A percentile compares a stretch with the other conserved stretches of the same genome.
Evolutionary conservation across 1,284 basidiomycete genomes (phyloP).

Genomic region (Stygiomarasmius scandens): DNA sequence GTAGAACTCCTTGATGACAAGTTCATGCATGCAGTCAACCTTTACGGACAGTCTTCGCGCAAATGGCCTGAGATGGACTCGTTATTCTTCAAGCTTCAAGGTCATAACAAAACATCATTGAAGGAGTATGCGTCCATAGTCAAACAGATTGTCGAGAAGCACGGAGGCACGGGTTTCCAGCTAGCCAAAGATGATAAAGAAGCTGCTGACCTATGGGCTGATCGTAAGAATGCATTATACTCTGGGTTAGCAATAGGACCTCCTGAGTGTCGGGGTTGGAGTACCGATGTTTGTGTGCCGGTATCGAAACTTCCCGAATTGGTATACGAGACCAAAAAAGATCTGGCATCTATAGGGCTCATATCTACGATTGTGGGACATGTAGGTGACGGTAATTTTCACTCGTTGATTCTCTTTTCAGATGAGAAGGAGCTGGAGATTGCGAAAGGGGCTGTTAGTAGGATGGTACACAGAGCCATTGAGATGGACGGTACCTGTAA

Average conservation of each 20-base stretch:
- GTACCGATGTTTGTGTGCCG: conserved; percentile 89
- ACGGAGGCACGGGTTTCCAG: conserved; percentile 73
- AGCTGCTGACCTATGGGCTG: conserved; percentile 80
- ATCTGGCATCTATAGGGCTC: conserved; percentile 63
- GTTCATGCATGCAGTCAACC: conserved; percentile 74
- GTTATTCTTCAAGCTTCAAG: conserved; percentile 90
- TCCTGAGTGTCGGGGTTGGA: conserved; percentile 71
- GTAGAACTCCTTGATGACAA: conserved; percentile 77
- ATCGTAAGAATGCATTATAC: conserved; percentile 84
- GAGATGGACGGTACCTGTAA: conserved; percentile 76
- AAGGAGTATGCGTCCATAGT: conserved; percentile 66
- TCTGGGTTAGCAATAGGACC: conserved; percentile 61
- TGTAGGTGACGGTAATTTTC: conserved; percentile 79
- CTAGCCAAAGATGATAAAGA: conserved; percentile 71
- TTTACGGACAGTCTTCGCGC: conserved; percentile 56
- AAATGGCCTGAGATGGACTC: conserved; percentile 73
- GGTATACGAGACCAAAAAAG: conserved; percentile 76
- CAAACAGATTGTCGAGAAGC: conserved; percentile 56
- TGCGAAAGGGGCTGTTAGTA: conserved; percentile 57
- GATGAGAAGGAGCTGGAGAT: conserved; percentile 59
- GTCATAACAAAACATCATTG: conserved; percentile 61
- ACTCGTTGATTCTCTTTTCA: conserved; percentile 62
- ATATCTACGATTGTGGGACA: conserved; percentile 76
- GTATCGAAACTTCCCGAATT: conserved; percentile 78
- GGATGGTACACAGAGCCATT: conserved; percentile 76